Conservation (phyloP, 441 rosid genomes). For the Arabidopsis hybrid region DNA sequence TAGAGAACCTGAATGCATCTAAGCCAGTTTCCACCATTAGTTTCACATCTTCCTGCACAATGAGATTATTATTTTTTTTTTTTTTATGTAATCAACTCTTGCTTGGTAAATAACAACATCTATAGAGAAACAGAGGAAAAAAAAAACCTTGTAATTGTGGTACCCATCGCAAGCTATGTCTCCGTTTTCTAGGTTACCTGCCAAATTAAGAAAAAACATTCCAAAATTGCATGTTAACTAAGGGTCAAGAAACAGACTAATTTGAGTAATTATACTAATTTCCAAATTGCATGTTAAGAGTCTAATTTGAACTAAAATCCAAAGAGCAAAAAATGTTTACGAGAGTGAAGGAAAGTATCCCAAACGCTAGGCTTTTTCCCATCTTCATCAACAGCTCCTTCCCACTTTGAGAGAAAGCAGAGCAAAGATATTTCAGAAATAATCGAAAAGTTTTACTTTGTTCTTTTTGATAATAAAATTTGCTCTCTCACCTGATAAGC, state of each 20-base stretch:
- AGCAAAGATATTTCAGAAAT: too few relatives aligned
- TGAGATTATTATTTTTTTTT: too few relatives aligned
- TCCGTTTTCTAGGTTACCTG: not conserved
- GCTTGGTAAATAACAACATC: too few relatives aligned
- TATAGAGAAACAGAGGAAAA: not conserved
- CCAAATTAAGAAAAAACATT: not conserved
- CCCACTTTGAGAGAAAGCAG: not conserved
- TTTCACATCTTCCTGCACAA: slow-evolving; percentile 64
- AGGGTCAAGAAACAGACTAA: too few relatives aligned
- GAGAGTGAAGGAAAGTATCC: not conserved
- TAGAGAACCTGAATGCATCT: slow-evolving; percentile 74
- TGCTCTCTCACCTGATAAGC: too few relatives aligned
- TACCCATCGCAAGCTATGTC: not conserved
- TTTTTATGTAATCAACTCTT: too few relatives aligned
- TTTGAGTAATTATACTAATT: too few relatives aligned
- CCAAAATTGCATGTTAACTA: too few relatives aligned
- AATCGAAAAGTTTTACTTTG: too few relatives aligned
- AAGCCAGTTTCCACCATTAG: slow-evolving; percentile 68
- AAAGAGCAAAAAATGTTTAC: not conserved
- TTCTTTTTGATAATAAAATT: too few relatives aligned
- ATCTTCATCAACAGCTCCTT: not conserved
- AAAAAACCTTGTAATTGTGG: not conserved
- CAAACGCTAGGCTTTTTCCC: not conserved
- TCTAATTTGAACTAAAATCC: too few relatives aligned
- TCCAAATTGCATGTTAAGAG: too few relatives aligned